Evolutionary conservation across 1,139 yeast species (phyloP).

Genomic region (Scheffersomyces parashehatae): DNA sequence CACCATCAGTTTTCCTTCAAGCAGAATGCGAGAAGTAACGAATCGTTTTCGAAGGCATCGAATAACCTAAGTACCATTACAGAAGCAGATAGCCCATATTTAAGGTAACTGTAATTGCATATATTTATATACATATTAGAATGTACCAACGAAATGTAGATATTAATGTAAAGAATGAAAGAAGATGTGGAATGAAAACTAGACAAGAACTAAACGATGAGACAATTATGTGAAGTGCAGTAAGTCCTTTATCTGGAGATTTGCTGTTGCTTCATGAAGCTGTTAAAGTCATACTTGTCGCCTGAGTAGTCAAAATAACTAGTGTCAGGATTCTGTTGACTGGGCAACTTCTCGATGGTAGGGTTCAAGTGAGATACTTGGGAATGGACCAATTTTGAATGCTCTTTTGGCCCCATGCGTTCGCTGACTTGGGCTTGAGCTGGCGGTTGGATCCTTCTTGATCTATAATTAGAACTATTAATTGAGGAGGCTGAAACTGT

Average conservation of each 20-base stretch:
- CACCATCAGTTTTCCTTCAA: neutral
- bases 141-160: no score
- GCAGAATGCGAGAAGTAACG: constrained; percentile 5
- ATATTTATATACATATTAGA: no score
- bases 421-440: no score
- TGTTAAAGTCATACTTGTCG: constrained; percentile 36
- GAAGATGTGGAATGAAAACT: no score
- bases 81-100: constrained; percentile 13
- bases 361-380: no score
- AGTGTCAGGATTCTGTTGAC: constrained; percentile 8
- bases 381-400: no score
- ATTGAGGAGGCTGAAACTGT: constrained; percentile 5
- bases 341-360: no score
- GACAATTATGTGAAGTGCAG: no score
- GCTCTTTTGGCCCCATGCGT: no score
- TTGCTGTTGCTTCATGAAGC: constrained; percentile 33
- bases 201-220: no score
- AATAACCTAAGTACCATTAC: constrained; percentile 15
- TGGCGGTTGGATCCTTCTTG: constrained; percentile 13
- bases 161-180: no score
- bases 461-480: constrained; percentile 11
- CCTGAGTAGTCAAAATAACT: constrained; percentile 34
- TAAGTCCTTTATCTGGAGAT: neutral
- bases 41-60: constrained; percentile 9
- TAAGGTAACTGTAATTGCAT: no score